A percentile compares a stretch with the other conserved stretches of the same genome.
Conservation (phyloP, 1,284 basidiomycete species). For the Coniferiporia sulphurascens region DNA sequence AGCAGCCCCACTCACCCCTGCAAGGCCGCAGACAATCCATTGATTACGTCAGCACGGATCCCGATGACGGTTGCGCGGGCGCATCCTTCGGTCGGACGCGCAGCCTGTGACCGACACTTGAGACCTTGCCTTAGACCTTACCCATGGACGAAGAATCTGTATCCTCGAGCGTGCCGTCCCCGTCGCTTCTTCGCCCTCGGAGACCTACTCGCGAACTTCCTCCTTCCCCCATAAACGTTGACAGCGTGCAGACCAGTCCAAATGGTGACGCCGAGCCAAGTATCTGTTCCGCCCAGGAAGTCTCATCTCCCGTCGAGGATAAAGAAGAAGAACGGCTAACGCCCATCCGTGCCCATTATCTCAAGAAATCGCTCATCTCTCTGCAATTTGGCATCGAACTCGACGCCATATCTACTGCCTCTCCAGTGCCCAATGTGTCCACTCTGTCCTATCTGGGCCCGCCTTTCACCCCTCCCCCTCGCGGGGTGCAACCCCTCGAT, state of each 20-base stretch:
- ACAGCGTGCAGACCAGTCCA: neutral
- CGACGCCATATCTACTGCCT: constrained; percentile 55
- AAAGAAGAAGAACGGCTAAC: constrained; percentile 42
- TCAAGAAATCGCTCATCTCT: constrained; percentile 91
- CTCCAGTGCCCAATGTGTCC: constrained; percentile 52
- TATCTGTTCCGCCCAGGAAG: neutral
- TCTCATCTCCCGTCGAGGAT: constrained; percentile 6
- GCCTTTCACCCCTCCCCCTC: constrained; percentile 75
- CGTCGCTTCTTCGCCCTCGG: neutral
- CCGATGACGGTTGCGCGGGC: neutral
- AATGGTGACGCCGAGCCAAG: neutral
- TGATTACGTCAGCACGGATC: neutral
- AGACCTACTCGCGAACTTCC: constrained; percentile 11
- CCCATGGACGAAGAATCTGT: neutral
- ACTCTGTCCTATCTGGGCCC: constrained; percentile 82
- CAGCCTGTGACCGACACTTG: too few relatives aligned
- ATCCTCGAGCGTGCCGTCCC: neutral
- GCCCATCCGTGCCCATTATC: constrained; percentile 87
- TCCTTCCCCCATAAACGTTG: constrained; percentile 8
- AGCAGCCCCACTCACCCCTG: too few relatives aligned
- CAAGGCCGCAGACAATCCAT: too few relatives aligned
- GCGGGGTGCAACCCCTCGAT: constrained; percentile 57
- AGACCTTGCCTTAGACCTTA: neutral
- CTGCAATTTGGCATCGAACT: constrained; percentile 82
- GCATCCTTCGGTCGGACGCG: too few relatives aligned